Percentiles rank a stretch among this genome's conserved stretches.
Conservation (phyloP, 2,329 filamentous ascomycete species). For the Cladosporium sphaerospermum region DNA sequence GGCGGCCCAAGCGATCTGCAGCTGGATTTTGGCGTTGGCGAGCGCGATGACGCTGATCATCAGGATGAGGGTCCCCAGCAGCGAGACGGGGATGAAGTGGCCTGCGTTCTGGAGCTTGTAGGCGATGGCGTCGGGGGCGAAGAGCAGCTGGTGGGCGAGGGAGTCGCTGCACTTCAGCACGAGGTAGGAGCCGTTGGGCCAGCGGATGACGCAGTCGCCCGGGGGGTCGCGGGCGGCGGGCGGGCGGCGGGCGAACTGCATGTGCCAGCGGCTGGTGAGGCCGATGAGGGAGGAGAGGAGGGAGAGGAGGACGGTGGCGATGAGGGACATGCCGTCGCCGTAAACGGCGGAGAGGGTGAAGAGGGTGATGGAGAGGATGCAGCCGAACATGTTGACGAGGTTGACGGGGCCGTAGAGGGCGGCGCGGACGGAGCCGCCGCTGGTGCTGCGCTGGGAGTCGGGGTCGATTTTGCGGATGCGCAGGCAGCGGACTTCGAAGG, state of each 20-base stretch:
- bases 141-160: slow-evolving; percentile 46
- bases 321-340: slow-evolving; percentile 45
- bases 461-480: slow-evolving; percentile 15
- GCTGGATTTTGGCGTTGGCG: slow-evolving; percentile 42
- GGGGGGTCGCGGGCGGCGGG: slow-evolving; percentile 11
- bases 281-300: slow-evolving; percentile 46
- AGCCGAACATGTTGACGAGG: slow-evolving; percentile 41
- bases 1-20: slow-evolving; percentile 45
- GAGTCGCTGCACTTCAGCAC: slow-evolving; percentile 46
- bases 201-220: slow-evolving; percentile 41
- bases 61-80: slow-evolving; percentile 45
- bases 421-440: slow-evolving; percentile 5
- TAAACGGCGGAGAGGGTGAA: slow-evolving; percentile 40
- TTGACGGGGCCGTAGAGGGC: slow-evolving; percentile 37
- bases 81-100: slow-evolving; percentile 42
- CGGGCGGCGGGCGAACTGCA: slow-evolving; percentile 37
- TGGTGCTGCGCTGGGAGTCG: neutral
- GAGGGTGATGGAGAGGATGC: slow-evolving; percentile 36
- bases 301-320: slow-evolving; percentile 44
- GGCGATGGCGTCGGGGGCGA: slow-evolving; percentile 45
- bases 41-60: slow-evolving; percentile 49
- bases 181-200: slow-evolving; percentile 46
- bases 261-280: slow-evolving; percentile 44
- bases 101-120: slow-evolving; percentile 38
- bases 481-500: slow-evolving; percentile 25